A percentile compares a stretch with the other conserved stretches of the same genome.
These are phyloP conservation scores for Aspergillus pseudoglaucus DNA, from an alignment of 2,329 filamentous ascomycete species.

Conservation along the genomic window DNA sequence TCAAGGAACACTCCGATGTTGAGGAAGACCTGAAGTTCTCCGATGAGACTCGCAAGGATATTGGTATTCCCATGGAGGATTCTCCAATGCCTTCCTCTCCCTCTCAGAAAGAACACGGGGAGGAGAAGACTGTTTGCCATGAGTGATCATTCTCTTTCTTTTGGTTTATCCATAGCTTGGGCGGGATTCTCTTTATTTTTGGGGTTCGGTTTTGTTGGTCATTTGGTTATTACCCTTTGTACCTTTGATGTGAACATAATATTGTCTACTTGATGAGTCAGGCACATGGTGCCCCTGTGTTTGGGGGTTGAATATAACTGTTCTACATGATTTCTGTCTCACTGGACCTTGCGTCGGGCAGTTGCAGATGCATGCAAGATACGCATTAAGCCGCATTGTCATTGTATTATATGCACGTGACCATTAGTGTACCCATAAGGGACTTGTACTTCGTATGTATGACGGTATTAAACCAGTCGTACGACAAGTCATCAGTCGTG, in stretches of 20 bases:
- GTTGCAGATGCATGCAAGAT: too few species aligned
- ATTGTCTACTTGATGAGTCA: too few species aligned
- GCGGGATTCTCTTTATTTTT: too few species aligned
- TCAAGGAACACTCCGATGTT: conserved; percentile 72
- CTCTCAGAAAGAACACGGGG: background rate
- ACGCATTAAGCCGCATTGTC: too few species aligned
- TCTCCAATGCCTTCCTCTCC: background rate
- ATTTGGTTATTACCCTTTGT: too few species aligned
- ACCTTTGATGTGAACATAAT: too few species aligned
- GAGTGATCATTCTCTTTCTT: background rate
- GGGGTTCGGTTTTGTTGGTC: too few species aligned
- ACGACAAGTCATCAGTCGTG: too few species aligned
- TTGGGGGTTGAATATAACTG: too few species aligned
- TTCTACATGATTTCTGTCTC: too few species aligned
- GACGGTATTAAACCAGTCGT: background rate
- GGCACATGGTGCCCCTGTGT: too few species aligned
- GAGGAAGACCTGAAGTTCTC: conserved; percentile 80
- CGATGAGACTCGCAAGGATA: conserved; percentile 72
- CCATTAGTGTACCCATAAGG: background rate
- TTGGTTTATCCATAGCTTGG: background rate
- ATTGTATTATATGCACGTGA: background rate
- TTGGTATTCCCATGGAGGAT: conserved; percentile 34
- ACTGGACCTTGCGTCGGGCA: too few species aligned
- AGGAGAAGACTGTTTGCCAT: background rate
- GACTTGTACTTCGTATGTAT: background rate